Conservation (phyloP, 306 rosid genomes). For the Glycine tomentella region DNA sequence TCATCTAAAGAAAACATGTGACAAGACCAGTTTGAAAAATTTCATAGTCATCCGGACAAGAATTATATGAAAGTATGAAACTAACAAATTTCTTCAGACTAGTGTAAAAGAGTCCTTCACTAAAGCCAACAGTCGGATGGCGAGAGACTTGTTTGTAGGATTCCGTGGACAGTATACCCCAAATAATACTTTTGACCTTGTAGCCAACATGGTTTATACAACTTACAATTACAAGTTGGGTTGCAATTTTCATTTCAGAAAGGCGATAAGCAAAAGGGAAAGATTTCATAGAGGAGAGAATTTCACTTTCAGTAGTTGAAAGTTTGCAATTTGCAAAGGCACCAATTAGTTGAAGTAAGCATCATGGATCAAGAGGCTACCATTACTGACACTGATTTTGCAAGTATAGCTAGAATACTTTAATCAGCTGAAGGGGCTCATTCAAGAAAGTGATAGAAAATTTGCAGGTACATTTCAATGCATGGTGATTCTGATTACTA, state of each 20-base stretch:
- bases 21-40: constrained; percentile 6
- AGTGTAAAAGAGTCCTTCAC: constrained; percentile 16
- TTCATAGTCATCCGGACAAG: constrained; percentile 12
- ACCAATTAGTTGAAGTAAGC: constrained; percentile 16
- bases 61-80: constrained; percentile 5
- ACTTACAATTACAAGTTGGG: neutral
- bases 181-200: constrained; percentile 18
- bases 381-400: constrained; percentile 23
- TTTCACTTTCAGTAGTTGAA: neutral
- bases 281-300: neutral
- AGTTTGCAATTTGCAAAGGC: constrained; percentile 7
- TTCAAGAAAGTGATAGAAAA: constrained; percentile 34
- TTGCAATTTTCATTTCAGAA: constrained; percentile 17
- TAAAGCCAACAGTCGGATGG: neutral
- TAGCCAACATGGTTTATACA: constrained; percentile 21
- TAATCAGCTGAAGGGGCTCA: constrained; percentile 15
- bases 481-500: neutral
- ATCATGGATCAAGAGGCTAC: constrained; percentile 2
- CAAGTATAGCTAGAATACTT: neutral
- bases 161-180: neutral
- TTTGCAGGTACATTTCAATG: constrained; percentile 7
- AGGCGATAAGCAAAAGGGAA: neutral
- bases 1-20: too few relatives aligned
- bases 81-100: constrained; percentile 19
- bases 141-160: constrained; percentile 6